Conservation (phyloP, 345 rosid species). For the Arabidopsis suecica region DNA sequence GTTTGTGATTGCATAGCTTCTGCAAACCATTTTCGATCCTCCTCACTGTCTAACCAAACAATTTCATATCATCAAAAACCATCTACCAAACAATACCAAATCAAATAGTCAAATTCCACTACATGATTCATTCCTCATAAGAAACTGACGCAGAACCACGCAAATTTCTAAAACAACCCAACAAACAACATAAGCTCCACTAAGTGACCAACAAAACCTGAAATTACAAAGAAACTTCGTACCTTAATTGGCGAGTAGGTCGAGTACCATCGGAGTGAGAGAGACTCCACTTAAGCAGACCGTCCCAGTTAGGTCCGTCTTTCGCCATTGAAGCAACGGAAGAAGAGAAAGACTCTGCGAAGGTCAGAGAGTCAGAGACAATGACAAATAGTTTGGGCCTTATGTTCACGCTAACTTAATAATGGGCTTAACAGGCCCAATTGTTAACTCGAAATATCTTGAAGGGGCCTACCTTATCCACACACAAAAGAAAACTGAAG, state of each 20-base stretch:
- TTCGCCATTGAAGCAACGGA: conserved; percentile 56
- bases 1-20: conserved; percentile 91
- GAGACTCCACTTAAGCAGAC: conserved; percentile 92
- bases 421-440: conserved; percentile 6
- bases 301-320: conserved; percentile 93
- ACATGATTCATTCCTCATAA: neutral
- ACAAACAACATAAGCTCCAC: neutral
- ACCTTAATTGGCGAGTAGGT: conserved; percentile 66
- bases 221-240: neutral
- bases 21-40: conserved; percentile 87
- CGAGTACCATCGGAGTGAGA: conserved; percentile 78
- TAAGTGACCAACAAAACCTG: too few relatives aligned
- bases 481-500: neutral
- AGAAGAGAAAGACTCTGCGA: neutral
- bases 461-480: conserved; percentile 38
- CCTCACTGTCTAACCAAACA: conserved; percentile 59
- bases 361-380: neutral
- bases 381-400: neutral
- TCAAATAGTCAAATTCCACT: neutral
- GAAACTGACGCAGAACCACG: neutral
- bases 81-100: neutral
- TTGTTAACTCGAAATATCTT: neutral
- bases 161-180: neutral
- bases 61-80: neutral
- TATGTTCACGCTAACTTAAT: neutral